These are phyloP conservation scores for Pelargonium australe DNA, from an alignment of 441 rosid genomes.

Conservation along the genomic window DNA sequence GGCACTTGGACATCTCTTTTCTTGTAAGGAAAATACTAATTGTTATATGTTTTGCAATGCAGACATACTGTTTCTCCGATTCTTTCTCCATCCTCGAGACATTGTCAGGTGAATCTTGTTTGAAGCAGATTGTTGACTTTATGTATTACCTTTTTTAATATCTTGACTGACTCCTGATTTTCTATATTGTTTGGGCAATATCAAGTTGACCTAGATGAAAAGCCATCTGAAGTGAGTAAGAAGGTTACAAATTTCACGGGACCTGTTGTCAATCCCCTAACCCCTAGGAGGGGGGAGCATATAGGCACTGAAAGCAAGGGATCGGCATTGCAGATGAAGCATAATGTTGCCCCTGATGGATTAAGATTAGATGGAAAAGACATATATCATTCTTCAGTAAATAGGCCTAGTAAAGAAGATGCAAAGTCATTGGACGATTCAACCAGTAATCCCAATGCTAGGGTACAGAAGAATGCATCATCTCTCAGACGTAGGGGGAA, in stretches of 20 bases:
- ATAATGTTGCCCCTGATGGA: conserved; percentile 33
- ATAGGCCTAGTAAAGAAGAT: conserved; percentile 35
- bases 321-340: conserved; percentile 34
- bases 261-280: conserved; percentile 28
- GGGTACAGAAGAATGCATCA: conserved; percentile 24
- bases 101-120: conserved; percentile 58
- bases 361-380: conserved; percentile 34
- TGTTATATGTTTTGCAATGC: conserved; percentile 38
- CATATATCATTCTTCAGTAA: conserved; percentile 31
- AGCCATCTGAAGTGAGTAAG: conserved; percentile 46
- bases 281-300: conserved; percentile 40
- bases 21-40: conserved; percentile 20
- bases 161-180: conserved; percentile 15
- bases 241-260: conserved; percentile 35
- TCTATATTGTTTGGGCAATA: conserved; percentile 18
- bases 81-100: conserved; percentile 93
- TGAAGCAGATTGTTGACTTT: conserved; percentile 18
- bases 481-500: conserved; percentile 27
- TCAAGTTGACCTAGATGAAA: conserved; percentile 52
- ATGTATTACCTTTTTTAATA: conserved; percentile 13
- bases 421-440: conserved; percentile 32
- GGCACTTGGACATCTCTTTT: conserved; percentile 3
- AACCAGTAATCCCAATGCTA: conserved; percentile 30
- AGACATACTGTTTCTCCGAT: conserved; percentile 91
- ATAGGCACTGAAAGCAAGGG: conserved; percentile 38